Conservation (phyloP, 2,329 filamentous ascomycete species). For the Arthrobotrys megalospora region DNA sequence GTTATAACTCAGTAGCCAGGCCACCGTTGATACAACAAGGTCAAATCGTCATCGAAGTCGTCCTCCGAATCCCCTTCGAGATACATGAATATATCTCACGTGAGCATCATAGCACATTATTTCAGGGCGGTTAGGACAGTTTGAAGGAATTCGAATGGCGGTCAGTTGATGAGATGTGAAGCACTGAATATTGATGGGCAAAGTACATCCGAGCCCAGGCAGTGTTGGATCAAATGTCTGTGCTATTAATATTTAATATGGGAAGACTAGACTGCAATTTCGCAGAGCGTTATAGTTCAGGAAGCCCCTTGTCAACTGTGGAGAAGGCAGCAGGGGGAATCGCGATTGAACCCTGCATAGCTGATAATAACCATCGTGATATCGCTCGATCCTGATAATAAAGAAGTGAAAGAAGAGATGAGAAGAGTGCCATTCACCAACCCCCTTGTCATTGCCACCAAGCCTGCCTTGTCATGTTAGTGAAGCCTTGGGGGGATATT, state of each 20-base stretch:
- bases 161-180: constrained; percentile 10
- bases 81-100: background rate
- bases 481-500: background rate
- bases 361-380: constrained; percentile 15
- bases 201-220: constrained; percentile 26
- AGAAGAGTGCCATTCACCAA: constrained; percentile 8
- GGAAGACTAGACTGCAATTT: constrained; percentile 38
- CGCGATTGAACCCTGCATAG: constrained; percentile 16
- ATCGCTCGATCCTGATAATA: constrained; percentile 14
- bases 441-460: background rate
- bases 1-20: too few relatives aligned
- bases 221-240: constrained; percentile 4
- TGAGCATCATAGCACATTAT: background rate
- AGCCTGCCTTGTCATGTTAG: too few relatives aligned
- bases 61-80: too few relatives aligned
- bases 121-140: background rate
- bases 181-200: background rate
- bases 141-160: constrained; percentile 11
- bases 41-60: too few relatives aligned
- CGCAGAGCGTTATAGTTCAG: constrained; percentile 52
- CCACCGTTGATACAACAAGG: too few relatives aligned
- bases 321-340: constrained; percentile 28
- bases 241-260: constrained; percentile 31
- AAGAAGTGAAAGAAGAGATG: constrained; percentile 12
- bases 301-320: constrained; percentile 54